Evolutionary conservation across 2,329 filamentous ascomycete genomes (phyloP), one percentile per base, ranked within the genome.

Genomic region (Mycosphaerella arachidis): DNA sequence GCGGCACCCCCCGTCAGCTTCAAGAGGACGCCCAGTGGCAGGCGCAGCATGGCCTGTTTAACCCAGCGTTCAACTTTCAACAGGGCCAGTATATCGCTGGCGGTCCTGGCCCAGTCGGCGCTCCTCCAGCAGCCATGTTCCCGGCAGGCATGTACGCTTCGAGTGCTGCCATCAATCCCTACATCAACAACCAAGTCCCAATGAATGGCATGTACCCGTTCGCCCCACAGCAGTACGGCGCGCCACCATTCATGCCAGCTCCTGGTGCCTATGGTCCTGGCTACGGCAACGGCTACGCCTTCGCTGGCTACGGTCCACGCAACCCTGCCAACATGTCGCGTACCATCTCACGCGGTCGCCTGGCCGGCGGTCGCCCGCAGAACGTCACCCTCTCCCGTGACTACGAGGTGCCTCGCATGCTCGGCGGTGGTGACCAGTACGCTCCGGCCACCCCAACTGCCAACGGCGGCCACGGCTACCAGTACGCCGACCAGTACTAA

Each of bases 1-100:
- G 91, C 62, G 91, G 91, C 30, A 94, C 89, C 30, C 84, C 75
- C 45, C 59, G 64, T 9, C 69, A 72, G 63, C 62, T 70, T 24
- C 59, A 63, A 4, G 71, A 75, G 33, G 73, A 75, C 27, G 63
- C 61, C 6, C 30, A 27, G 30, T 63, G 53, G 57, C 53, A 57
- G 30, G 50, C 56, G 6, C 60, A 57, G 48, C 33, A 55, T 3
- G n/a, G 33, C 8, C 13, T 20, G 2, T 55, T 45, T 20, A 46
- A 55, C 53, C 27, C 37, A 6, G 24, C 35, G 1, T 55, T 55
- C 31, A 50, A 43, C 30, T 53, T 60, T 48, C 29, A 43, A 40
- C 37, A 43, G 40, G 30, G 46, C 35, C 56, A 59, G 31, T 57
- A 59, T 48, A 37, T 51, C 46, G 43, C 45, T 45, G 55, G 48